Base-by-base conservation (phyloP, 2,329 filamentous ascomycete species). In the Conoideocrella luteorostrata region DNA sequence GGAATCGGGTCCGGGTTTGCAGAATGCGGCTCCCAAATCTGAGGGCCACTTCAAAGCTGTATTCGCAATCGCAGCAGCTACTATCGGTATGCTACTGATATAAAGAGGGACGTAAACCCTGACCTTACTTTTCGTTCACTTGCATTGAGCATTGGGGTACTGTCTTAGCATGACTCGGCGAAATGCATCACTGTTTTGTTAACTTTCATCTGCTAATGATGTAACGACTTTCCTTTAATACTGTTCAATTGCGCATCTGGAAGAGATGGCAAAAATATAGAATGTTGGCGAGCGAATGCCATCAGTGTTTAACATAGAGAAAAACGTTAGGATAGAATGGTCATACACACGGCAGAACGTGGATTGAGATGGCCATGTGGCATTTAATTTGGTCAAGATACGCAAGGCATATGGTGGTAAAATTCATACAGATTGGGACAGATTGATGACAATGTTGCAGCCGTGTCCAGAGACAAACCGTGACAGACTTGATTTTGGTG, bases 181-280 rank as follows among this genome's bases (percentile, higher is more conserved):
- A 41, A 24, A 15, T 28, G 38, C 35, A 36, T 44, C 12, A 7
- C 21, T 41, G 28, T 22, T 33, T 29, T 36, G 12, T 38, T 11
- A 13, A 5, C n/a, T 24, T 12, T 11, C 20, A 46, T 37, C 22
- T 32, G 18, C 30, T 26, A 10, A 42, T 35, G 21, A 42, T 42
- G 22, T 39, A 34, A 46, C 22, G 39, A 42, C 44, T 46, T 33
- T 46, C 39, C 39, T 42, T 40, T 21, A 33, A 18, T 32, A 7
- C 18, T 22, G 26, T 15, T 22, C 24, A 20, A 30, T 23, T 21
- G 33, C 38, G 60, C 65, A 78, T 32, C 74, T 74, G 0, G 75
- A 34, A 5, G 4, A 37, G 20, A 11, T n/a, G 7, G 11, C 7
- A 15, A 28, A 22, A 12, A n/a, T 22, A 24, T 46, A 34, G 21